Conservation (phyloP, 2,329 filamentous ascomycete genomes). For the Xylariaceae sp. region DNA sequence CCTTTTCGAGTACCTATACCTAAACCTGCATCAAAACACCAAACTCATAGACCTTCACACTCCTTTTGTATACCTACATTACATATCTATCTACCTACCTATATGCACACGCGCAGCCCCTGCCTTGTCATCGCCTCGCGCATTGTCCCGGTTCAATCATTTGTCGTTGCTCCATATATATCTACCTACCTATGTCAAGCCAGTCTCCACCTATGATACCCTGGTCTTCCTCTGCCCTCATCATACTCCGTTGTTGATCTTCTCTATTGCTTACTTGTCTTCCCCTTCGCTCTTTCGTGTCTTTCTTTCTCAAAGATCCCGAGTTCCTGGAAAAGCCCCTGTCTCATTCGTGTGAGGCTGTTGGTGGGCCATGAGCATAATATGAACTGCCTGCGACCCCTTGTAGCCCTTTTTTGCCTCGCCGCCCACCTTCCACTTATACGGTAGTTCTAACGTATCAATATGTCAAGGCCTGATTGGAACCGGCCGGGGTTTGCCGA, state of each 20-base stretch:
- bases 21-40: neutral
- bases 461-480: conserved; percentile 27
- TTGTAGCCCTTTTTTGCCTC: conserved; percentile 5
- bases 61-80: neutral
- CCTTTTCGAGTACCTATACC: neutral
- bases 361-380: conserved; percentile 5
- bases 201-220: conserved; percentile 13
- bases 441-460: conserved; percentile 24
- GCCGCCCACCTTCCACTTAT: neutral
- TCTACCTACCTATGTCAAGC: conserved; percentile 8
- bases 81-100: neutral
- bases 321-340: neutral
- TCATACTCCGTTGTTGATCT: neutral
- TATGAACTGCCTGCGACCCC: conserved; percentile 11
- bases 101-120: neutral
- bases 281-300: neutral
- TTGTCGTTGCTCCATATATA: neutral
- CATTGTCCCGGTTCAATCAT: conserved; percentile 3
- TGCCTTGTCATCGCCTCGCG: conserved; percentile 10
- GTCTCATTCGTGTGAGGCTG: conserved; percentile 1
- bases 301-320: neutral
- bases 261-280: neutral
- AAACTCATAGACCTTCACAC: conserved; percentile 9
- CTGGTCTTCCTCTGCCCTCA: conserved; percentile 1
- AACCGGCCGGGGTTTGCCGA: conserved; percentile 16